Base-by-base conservation (phyloP, 176 grass and related monocot genomes). In the Urochloa ruziziensis region DNA sequence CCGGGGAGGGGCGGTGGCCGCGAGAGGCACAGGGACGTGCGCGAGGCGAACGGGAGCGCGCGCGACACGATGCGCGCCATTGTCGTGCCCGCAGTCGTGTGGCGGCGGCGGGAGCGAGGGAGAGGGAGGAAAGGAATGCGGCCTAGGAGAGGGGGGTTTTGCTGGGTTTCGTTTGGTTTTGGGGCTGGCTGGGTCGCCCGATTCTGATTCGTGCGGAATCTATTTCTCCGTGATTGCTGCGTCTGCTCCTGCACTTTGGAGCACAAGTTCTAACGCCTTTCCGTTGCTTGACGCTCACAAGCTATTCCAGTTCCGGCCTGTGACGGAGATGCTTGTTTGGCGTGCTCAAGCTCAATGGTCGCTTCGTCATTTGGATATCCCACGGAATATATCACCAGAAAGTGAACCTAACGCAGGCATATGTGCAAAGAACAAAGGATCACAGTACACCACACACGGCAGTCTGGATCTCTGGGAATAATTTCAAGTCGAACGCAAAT, bases 21-120 rank as follows among this genome's bases (percentile, higher is more conserved):
- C 24, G 34, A 62, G 74, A 84, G 24, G 7, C 51, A 40, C 74
- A 84, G 28, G 11, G 76, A 84, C 79, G 85, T 90, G 40, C 89
- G 83, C 30, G 71, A 67, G 73, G 93, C 70, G 67, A 95, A 84
- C 40, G 91, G 96, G 51, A 96, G 87, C 56, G 91, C 79, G 32
- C 96, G 91, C 47, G 80, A 78, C 43, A 93, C 85, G 66, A 96
- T 87, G 36, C 96, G 80, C 58, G 96, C 96, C 96, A 99, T 98
- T 83, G 75, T 47, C 74, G 68, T 28, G 58, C 75, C 29, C 76
- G 40, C 17, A 21, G 59, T 61, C 65, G 47, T 35, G 82, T 68
- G 81, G 80, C 67, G 63, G 43, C 43, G 86, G 86, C 85, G 80
- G 75, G 63, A 75, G 72, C 57, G 71, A 39, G 23, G 56, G 72